Conservation (phyloP, 148 eudicot species). For the Cornus kousa region DNA sequence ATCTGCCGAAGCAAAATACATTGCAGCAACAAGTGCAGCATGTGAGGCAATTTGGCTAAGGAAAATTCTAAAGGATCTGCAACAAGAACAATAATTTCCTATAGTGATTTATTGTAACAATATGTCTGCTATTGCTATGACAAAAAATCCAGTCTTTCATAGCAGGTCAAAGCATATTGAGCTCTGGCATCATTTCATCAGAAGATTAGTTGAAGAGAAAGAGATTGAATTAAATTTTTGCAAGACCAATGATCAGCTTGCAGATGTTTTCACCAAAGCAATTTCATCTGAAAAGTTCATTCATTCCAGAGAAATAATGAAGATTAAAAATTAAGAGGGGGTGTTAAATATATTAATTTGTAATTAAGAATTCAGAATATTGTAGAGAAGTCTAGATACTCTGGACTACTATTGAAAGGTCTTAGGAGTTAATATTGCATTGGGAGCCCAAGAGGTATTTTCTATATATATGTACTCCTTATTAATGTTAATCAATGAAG, state of each 20-base stretch:
- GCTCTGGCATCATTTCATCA: not conserved
- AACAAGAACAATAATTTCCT: not conserved
- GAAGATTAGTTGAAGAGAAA: not conserved
- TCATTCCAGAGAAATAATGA: not conserved
- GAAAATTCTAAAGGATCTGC: not conserved
- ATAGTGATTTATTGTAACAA: not conserved
- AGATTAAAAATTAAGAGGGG: not conserved
- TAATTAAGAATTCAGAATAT: too few species aligned
- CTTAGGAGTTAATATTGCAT: too few species aligned
- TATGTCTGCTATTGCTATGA: not conserved
- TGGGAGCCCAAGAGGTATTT: too few species aligned
- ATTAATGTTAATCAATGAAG: too few species aligned
- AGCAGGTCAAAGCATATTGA: not conserved
- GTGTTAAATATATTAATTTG: not conserved
- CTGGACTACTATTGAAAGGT: too few species aligned
- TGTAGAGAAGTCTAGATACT: too few species aligned
- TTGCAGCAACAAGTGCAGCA: not conserved
- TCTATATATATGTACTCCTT: too few species aligned
- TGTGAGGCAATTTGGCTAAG: not conserved
- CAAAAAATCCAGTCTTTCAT: not conserved
- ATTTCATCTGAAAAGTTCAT: not conserved
- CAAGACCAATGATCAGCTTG: not conserved
- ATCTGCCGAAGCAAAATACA: not conserved
- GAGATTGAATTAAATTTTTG: not conserved
- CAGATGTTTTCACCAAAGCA: not conserved